Base-by-base conservation (phyloP, 202 grass and related monocot species). In the Brachypodium distachyon region DNA sequence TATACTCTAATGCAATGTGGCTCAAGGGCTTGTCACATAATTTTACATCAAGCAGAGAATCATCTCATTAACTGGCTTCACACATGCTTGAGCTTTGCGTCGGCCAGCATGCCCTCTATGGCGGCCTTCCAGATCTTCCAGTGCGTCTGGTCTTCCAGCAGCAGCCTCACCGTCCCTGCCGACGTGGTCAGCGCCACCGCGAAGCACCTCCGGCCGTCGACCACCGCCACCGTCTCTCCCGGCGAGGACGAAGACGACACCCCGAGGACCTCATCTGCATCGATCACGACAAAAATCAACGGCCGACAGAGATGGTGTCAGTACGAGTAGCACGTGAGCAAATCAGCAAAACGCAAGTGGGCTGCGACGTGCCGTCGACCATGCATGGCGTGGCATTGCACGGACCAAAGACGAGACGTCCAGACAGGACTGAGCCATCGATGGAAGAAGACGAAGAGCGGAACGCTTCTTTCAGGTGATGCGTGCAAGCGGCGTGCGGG, bases 121-220 rank as follows among this genome's bases (percentile, higher is more conserved):
- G 82, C 83, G 52, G 87, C 87, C 48, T 83, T 94, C 89, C 95
- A 98, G 36, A 88, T 51, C 84, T 84, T 86, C 68, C 73, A 98
- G 66, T 78, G 87, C 66, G 44, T 94, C 70, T 90, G 82, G 70
- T 92, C 82, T 28, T 92, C 81, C 72, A 98, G 81, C 78, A 92
- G 76, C 52, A 92, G 55, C 51, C 64, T 84, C 70, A 90, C 74
- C 19, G 73, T 87, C 72, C 80, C 89, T 5, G 82, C 74, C 9
- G 70, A 76, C 43, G 89, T 98, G 77, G 49, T 31, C 34, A 98
- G 68, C 12, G 27, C 82, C 41, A 94, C 58, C 50, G 85, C 61
- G 53, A 85, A 85, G 51, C 84, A 80, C 25, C 73, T 50, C 69
- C 61, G 74, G 28, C 81, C 56, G 52, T 84, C 49, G 47, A 65